phyloP scores from a whole-genome alignment of 371 early-diverging fungal genomes.

The Haplosporangium sp. region DNA sequence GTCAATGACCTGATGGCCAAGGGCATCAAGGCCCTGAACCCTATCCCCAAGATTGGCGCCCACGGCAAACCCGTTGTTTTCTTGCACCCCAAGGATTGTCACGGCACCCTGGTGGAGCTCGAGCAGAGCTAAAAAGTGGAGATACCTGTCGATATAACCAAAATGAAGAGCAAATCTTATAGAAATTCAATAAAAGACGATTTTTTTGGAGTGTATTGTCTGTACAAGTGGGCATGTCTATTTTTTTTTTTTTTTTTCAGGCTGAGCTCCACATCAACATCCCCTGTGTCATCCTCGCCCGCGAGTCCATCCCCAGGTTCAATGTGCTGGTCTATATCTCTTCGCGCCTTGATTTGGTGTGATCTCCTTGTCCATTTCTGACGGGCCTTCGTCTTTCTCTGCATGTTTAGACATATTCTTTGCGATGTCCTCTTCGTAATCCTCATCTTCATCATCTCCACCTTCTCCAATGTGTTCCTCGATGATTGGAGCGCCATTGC shows the following conservation, averaged over 20 bases:
- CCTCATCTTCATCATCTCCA: constrained; percentile 28
- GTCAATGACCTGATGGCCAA: constrained; percentile 67
- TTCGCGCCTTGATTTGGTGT: not conserved
- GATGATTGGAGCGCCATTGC: not conserved
- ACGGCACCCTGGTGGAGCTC: constrained; percentile 82
- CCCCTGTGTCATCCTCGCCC: constrained; percentile 10
- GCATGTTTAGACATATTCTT: not conserved
- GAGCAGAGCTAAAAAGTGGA: constrained; percentile 59
- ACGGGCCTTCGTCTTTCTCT: constrained; percentile 3
- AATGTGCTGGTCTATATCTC: not conserved
- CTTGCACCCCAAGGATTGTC: constrained; percentile 86
- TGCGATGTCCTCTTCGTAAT: not conserved
- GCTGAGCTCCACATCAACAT: constrained; percentile 1
- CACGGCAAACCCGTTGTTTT: constrained; percentile 84
- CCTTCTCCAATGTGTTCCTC: constrained; percentile 8
- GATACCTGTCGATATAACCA: not conserved
- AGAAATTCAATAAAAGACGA: not conserved
- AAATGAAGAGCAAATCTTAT: not conserved
- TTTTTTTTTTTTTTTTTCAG: not conserved
- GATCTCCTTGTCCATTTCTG: too few species aligned
- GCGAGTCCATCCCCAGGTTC: constrained; percentile 8
- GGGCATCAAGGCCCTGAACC: constrained; percentile 71
- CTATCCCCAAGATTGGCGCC: constrained; percentile 85
- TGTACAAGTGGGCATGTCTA: not conserved
- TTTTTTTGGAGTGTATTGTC: not conserved